Conservation (phyloP, 2,329 filamentous ascomycete species). For the Juglanconis juglandina region DNA sequence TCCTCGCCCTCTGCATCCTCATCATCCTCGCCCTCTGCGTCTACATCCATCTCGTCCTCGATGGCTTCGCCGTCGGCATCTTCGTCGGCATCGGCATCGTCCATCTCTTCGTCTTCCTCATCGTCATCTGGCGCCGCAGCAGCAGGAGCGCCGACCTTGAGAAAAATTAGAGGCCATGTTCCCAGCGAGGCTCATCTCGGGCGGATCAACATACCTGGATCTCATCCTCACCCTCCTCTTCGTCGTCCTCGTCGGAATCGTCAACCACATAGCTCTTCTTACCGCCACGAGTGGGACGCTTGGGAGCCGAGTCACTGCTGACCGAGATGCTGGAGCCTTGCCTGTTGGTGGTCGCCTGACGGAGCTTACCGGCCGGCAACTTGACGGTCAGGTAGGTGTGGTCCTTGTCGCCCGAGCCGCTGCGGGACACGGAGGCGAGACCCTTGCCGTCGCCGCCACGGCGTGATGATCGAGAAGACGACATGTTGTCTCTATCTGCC, state of each 20-base stretch:
- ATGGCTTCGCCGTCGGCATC: slow-evolving; percentile 34
- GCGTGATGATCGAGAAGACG: slow-evolving; percentile 43
- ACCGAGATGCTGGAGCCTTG: slow-evolving; percentile 28
- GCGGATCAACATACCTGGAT: slow-evolving; percentile 18
- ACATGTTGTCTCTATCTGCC: slow-evolving; percentile 52
- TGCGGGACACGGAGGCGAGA: slow-evolving; percentile 38
- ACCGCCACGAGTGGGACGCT: slow-evolving; percentile 47
- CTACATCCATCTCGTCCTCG: slow-evolving; percentile 40
- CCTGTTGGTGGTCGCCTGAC: slow-evolving; percentile 45
- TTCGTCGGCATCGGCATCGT: slow-evolving; percentile 35
- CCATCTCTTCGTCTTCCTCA: slow-evolving; percentile 25
- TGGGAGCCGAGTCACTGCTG: slow-evolving; percentile 43
- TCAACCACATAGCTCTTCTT: slow-evolving; percentile 62
- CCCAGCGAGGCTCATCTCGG: slow-evolving; percentile 4
- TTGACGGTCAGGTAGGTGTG: slow-evolving; percentile 52
- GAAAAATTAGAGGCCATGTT: slow-evolving; percentile 28
- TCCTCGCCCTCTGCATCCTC: slow-evolving; percentile 50
- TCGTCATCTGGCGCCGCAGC: slow-evolving; percentile 7
- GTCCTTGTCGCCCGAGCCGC: slow-evolving; percentile 39
- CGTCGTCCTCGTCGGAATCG: slow-evolving; percentile 34
- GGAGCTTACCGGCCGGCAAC: slow-evolving; percentile 48
- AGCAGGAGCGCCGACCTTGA: slow-evolving; percentile 24
- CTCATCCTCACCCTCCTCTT: slow-evolving; percentile 25
- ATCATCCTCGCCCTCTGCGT: slow-evolving; percentile 42
- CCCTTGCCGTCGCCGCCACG: slow-evolving; percentile 45